phyloP scores from a whole-genome alignment of 768 basidiomycete genomes.

The Suillus lakei region DNA sequence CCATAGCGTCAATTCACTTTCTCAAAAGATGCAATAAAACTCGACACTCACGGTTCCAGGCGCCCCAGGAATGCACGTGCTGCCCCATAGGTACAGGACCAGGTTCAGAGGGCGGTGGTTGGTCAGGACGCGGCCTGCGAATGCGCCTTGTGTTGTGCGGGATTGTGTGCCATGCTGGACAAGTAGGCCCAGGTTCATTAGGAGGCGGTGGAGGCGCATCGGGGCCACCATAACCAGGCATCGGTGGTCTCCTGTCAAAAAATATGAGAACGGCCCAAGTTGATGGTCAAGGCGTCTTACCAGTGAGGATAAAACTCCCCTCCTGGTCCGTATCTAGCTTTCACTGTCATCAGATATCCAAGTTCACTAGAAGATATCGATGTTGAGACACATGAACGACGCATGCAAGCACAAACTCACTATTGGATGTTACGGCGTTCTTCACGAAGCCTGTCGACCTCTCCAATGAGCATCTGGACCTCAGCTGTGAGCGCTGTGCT shows the following conservation, averaged over 20 bases:
- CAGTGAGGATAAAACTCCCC: constrained; percentile 88
- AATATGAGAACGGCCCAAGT: constrained; percentile 13
- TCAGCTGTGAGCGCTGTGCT: constrained; percentile 83
- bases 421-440: constrained; percentile 78
- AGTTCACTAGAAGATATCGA: constrained; percentile 58
- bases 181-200: constrained; percentile 47
- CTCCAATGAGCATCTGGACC: constrained; percentile 80
- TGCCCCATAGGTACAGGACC: constrained; percentile 43
- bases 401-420: constrained; percentile 48
- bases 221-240: constrained; percentile 43
- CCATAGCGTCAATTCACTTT: constrained; percentile 8
- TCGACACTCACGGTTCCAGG: constrained; percentile 65
- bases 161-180: constrained; percentile 70
- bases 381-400: not conserved
- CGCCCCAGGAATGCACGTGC: constrained; percentile 58
- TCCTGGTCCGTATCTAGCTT: constrained; percentile 80
- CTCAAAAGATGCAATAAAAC: constrained; percentile 7
- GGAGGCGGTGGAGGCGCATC: constrained; percentile 49
- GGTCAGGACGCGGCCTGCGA: constrained; percentile 46
- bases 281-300: constrained; percentile 38
- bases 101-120: constrained; percentile 39
- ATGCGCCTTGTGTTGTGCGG: constrained; percentile 40
- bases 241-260: constrained; percentile 48
- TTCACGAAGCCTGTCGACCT: constrained; percentile 83
- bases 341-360: constrained; percentile 69